Evolutionary conservation across 139 green algal species (phyloP).

Genomic region (Micractinium conductrix): DNA sequence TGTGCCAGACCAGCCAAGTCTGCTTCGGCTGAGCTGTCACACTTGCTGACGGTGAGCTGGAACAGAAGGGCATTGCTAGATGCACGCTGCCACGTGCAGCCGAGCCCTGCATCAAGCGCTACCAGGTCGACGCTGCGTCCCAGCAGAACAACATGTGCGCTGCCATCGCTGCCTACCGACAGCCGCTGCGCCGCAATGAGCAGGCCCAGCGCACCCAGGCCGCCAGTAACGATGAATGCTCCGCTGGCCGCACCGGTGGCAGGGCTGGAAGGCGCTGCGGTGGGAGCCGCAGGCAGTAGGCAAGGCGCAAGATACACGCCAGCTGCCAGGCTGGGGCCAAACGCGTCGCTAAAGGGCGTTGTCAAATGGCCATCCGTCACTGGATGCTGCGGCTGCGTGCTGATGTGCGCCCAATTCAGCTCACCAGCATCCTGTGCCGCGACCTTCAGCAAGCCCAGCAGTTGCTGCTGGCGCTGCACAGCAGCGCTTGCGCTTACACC

Average conservation of each 20-base stretch:
- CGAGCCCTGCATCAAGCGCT: not conserved
- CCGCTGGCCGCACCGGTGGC: slow-evolving; percentile 10
- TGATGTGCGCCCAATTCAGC: slow-evolving; percentile 3
- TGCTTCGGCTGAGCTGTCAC: slow-evolving; percentile 27
- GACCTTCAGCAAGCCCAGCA: slow-evolving; percentile 11
- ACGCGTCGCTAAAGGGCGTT: not conserved
- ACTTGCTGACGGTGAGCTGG: slow-evolving; percentile 32
- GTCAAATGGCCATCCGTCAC: no score
- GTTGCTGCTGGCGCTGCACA: not conserved
- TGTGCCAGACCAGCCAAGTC: slow-evolving; percentile 21
- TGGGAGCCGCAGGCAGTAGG: not conserved
- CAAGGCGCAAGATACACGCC: not conserved
- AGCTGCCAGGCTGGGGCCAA: not conserved
- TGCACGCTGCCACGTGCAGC: not conserved
- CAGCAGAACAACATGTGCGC: slow-evolving; percentile 11
- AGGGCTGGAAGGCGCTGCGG: not conserved
- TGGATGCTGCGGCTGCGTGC: not conserved
- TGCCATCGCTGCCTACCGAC: not conserved
- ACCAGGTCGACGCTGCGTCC: not conserved
- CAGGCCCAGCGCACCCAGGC: slow-evolving; percentile 49
- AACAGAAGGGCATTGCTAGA: no score
- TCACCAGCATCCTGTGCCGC: not conserved
- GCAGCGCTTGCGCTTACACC: no score
- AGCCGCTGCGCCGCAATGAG: slow-evolving; percentile 73
- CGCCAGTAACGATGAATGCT: slow-evolving; percentile 58